phyloP scores from a whole-genome alignment of 768 basidiomycete genomes.

The Suillus bovinus region DNA sequence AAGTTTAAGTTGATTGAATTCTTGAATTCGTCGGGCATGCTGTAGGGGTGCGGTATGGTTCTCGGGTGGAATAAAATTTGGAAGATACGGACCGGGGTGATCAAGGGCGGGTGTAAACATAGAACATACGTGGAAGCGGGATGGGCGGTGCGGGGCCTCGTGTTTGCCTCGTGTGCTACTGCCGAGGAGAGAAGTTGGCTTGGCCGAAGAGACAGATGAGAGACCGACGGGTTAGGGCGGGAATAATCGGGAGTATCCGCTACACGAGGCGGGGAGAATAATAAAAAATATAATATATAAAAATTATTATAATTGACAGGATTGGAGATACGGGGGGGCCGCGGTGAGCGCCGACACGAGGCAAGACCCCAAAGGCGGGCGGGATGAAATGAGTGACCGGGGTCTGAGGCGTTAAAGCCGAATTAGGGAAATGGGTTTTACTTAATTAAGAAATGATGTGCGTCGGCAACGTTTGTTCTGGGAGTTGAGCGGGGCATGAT shows the following conservation, averaged over 20 bases:
- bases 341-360: constrained; percentile 33
- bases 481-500: constrained; percentile 10
- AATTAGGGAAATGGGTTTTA: constrained; percentile 15
- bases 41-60: constrained; percentile 1
- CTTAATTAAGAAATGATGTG: constrained; percentile 18
- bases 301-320: background rate
- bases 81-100: constrained; percentile 1
- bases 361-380: constrained; percentile 22
- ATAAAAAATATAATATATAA: too few species aligned
- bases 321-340: background rate
- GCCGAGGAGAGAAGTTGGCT: background rate
- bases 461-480: constrained; percentile 31
- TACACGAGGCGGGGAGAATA: constrained; percentile 4
- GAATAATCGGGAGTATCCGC: constrained; percentile 4
- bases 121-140: constrained; percentile 4
- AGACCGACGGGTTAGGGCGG: constrained; percentile 5
- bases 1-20: constrained; percentile 3
- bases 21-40: constrained; percentile 3
- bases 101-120: constrained; percentile 10
- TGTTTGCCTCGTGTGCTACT: constrained; percentile 4
- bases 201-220: background rate
- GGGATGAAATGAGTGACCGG: constrained; percentile 18
- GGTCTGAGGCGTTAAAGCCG: constrained; percentile 20
- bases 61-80: background rate
- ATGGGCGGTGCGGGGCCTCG: constrained; percentile 4